Base-by-base conservation (phyloP, 345 rosid species). In the Boechera divaricarpa region DNA sequence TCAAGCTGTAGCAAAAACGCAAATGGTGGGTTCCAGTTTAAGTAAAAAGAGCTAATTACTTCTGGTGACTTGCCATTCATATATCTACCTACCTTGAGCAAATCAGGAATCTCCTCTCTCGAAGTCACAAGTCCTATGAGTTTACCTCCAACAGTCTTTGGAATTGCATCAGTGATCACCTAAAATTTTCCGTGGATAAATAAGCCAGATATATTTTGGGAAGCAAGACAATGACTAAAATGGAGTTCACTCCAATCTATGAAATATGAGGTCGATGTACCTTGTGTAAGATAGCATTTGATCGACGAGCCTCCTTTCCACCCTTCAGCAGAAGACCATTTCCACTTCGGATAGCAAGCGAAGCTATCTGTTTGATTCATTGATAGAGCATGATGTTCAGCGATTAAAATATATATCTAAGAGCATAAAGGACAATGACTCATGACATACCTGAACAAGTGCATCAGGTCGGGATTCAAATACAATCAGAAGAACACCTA, bases 381-480 rank as follows among this genome's bases (percentile, higher is more conserved):
- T 29, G 29, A 76, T 44, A 69, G 73, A 76, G 26, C 63, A 60
- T 26, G 60, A 53, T 35, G 68, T 70, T 53, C 33, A 31, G 59
- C 33, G 7, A 65, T 59, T 24, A 49, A 7, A 72, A 45, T 39
- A 33, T 32, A 56, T 6, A 62, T 13, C 32, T 44, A 16, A 10
- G 63, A 63, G 53, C 51, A 32, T 44, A 73, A 63, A 69, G 35
- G 48, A 26, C 0, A 69, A 69, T 74, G 67, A 15, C 70, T 26
- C 10, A 38, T 74, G 66, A 52, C 47, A 68, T 83, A 93, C 99
- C 93, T 96, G 99, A 39, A 96, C 96, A 54, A 96, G 86, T 32
- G 99, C 98, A 56, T 96, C 98, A 68, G 98, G 99, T 38, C 98
- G 93, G 73, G 98, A 89, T 82, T 93, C 99, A 82, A 96, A 96